A percentile compares a stretch with the other conserved stretches of the same genome.
Evolutionary conservation across 768 basidiomycete species (phyloP).

Genomic region (Saitozyma podzolica): DNA sequence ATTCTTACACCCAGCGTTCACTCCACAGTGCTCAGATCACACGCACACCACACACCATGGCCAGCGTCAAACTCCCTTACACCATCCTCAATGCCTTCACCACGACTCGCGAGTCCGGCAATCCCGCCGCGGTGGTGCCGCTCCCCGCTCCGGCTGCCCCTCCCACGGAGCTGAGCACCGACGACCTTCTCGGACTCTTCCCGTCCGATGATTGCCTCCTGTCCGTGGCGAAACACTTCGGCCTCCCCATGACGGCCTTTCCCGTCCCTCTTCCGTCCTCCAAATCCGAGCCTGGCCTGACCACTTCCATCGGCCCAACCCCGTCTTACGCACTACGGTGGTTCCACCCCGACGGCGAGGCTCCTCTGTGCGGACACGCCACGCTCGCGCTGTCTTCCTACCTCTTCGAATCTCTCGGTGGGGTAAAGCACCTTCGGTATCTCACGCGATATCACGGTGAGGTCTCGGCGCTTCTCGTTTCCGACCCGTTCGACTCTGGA

Average conservation of each 20-base stretch:
- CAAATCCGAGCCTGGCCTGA: too few species aligned
- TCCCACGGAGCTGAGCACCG: background rate
- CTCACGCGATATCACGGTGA: constrained; percentile 12
- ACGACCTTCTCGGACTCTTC: background rate
- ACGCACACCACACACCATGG: background rate
- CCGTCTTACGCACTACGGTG: constrained; percentile 18
- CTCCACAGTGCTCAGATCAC: too few species aligned
- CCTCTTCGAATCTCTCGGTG: constrained; percentile 2
- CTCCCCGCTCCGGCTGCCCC: background rate
- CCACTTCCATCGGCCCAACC: background rate
- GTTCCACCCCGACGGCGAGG: constrained; percentile 22
- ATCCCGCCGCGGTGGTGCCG: constrained; percentile 26
- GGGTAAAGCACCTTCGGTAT: background rate
- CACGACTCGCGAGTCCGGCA: constrained; percentile 10
- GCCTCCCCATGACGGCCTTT: constrained; percentile 25
- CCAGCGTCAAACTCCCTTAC: constrained; percentile 3
- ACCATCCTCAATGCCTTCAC: constrained; percentile 20
- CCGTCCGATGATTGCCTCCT: constrained; percentile 12
- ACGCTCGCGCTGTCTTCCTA: constrained; percentile 21
- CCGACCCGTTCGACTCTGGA: constrained; percentile 1
- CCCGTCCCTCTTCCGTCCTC: constrained; percentile 7
- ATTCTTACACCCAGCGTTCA: too few species aligned
- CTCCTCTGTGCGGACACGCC: constrained; percentile 24
- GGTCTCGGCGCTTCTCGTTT: background rate
- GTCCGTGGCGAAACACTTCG: constrained; percentile 4